These are phyloP conservation scores for cucumber (Cucumis sativus) DNA, from an alignment of 306 rosid species.

Conservation along the genomic window DNA sequence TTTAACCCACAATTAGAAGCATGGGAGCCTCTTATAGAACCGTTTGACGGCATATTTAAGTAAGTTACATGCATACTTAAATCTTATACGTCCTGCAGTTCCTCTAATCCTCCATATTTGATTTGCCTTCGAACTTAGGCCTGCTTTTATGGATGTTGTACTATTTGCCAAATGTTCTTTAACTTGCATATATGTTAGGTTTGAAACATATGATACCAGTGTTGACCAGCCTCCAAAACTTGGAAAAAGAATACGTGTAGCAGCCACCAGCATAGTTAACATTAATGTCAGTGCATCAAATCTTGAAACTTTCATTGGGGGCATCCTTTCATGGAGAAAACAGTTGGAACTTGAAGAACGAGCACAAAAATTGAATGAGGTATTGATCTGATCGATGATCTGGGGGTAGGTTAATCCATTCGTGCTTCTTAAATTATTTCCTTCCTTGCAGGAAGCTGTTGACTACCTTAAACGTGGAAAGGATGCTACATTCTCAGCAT, in stretches of 20 bases:
- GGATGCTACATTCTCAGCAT: constrained; percentile 54
- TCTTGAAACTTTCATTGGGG: constrained; percentile 61
- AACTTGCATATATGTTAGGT: constrained; percentile 17
- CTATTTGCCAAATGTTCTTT: not conserved
- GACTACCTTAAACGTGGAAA: constrained; percentile 35
- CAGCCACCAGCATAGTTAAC: constrained; percentile 76
- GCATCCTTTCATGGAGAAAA: constrained; percentile 80
- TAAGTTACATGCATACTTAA: constrained; percentile 17
- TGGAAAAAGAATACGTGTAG: constrained; percentile 77
- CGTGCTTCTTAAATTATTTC: constrained; percentile 12
- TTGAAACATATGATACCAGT: constrained; percentile 72
- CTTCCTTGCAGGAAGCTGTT: constrained; percentile 53
- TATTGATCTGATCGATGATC: constrained; percentile 16
- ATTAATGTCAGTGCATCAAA: constrained; percentile 83
- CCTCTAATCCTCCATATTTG: not conserved
- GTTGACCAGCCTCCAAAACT: constrained; percentile 41
- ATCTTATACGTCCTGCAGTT: constrained; percentile 1
- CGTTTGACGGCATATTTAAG: constrained; percentile 98
- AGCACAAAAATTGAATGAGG: constrained; percentile 59
- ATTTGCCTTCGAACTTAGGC: not conserved
- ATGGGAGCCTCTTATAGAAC: constrained; percentile 97
- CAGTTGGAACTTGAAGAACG: constrained; percentile 80
- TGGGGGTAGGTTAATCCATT: constrained; percentile 5
- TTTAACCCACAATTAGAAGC: constrained; percentile 92
- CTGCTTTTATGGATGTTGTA: not conserved